Base-by-base conservation (phyloP, 1,284 basidiomycete species). In the Cryptococcus sp. region DNA sequence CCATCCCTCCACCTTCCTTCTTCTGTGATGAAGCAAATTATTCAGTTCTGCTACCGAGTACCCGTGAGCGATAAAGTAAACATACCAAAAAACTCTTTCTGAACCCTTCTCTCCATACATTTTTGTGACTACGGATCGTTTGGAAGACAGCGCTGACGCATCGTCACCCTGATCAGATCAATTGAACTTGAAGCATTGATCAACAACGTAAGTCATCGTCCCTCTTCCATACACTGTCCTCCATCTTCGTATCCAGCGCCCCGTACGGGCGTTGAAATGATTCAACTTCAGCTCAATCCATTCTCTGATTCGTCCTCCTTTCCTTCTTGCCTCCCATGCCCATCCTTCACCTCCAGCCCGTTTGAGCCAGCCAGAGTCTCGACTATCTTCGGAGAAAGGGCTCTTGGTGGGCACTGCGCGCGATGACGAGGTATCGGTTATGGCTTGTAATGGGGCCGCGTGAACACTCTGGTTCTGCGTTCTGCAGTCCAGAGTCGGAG, bases 261-360 rank as follows among this genome's bases (percentile, higher is more conserved):
- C 28, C 28, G 9, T 33, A 33, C 9, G 28, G 28, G 35, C 24
- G 18, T 62, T 58, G 64, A 71, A 54, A 75, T 68, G 74, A 76
- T 76, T 76, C 65, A 76, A 73, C 65, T 69, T 76, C 66, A 76
- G 74, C 74, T 76, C 66, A 76, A 76, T 76, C 74, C 74, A 76
- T 76, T 76, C 74, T 76, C 74, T 76, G 69, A 76, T 52, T 61
- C 54, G 61, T 61, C 56, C 50, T 56, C 55, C 46, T 50, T 57
- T 52, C 60, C 64, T 50, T 62, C 55, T 48, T 40, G 37, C 49
- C 47, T 56, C 46, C 49, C 62, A 57, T 58, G 53, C 66, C 61
- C 56, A 52, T 64, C 61, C 53, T 59, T 57, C 52, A 56, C 38
- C 62, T 57, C 63, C 55, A 64, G 60, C 57, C 57, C 60, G 57